These are phyloP conservation scores for Oryza coarctata DNA, from an alignment of 176 grass and related monocot genomes.

Conservation along the genomic window DNA sequence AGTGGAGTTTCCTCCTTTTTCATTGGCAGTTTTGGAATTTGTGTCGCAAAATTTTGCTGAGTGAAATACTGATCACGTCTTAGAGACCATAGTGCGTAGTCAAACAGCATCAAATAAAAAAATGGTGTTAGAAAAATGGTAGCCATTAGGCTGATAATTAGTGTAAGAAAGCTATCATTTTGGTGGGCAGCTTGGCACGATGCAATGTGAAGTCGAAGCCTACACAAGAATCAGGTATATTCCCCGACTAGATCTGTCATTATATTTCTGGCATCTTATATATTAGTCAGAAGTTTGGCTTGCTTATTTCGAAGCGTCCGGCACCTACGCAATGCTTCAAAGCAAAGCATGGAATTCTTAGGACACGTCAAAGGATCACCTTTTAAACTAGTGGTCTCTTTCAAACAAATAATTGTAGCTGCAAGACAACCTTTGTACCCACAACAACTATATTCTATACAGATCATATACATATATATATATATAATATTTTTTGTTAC, in stretches of 20 bases:
- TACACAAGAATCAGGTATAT: conserved; percentile 41
- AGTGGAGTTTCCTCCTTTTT: background rate
- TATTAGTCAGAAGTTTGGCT: conserved; percentile 31
- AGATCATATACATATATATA: background rate
- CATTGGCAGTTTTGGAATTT: background rate
- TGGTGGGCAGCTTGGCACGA: conserved; percentile 23
- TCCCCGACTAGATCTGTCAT: conserved; percentile 9
- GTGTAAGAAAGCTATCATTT: background rate
- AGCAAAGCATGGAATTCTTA: background rate
- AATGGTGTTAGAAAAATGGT: background rate
- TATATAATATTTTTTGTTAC: no score
- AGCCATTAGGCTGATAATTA: background rate
- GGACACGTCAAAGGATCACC: conserved; percentile 5
- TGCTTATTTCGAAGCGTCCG: conserved; percentile 27
- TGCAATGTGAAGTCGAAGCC: conserved; percentile 36
- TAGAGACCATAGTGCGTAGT: background rate
- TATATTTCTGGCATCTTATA: conserved; percentile 20
- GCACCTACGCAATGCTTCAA: conserved; percentile 4
- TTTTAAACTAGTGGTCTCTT: conserved; percentile 23
- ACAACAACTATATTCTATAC: background rate
- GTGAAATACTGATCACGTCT: background rate
- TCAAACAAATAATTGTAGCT: background rate
- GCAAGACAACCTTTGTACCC: background rate
- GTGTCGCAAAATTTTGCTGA: background rate
- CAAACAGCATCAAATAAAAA: background rate